Conservation (phyloP, 805 yeast genomes). For the Candida schatavii region DNA sequence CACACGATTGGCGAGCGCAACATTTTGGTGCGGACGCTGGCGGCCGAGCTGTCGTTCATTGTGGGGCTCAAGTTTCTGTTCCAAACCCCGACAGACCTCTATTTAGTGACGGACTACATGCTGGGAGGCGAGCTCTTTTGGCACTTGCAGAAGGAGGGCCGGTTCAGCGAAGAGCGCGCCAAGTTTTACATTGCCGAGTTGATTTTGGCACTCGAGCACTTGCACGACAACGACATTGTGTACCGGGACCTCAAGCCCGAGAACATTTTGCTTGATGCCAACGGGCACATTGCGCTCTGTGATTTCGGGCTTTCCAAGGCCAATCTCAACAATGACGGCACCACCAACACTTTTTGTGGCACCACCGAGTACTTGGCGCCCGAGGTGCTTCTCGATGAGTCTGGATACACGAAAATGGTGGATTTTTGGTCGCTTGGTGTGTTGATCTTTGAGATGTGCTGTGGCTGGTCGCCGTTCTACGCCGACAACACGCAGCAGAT, state of each 20-base stretch:
- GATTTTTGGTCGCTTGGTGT: constrained; percentile 99
- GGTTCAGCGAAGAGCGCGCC: constrained; percentile 90
- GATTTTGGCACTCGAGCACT: constrained; percentile 86
- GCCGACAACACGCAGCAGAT: constrained; percentile 98
- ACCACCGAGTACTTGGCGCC: constrained; percentile 98
- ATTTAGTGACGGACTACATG: constrained; percentile 95
- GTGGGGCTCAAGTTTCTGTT: constrained; percentile 95
- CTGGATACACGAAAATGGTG: constrained; percentile 98
- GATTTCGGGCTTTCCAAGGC: constrained; percentile 97
- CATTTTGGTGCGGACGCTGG: constrained; percentile 87
- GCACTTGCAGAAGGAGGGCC: constrained; percentile 96
- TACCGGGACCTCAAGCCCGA: constrained; percentile 97
- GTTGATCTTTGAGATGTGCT: constrained; percentile 96
- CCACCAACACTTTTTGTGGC: constrained; percentile 97
- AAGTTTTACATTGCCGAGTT: constrained; percentile 96
- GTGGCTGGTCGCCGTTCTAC: constrained; percentile 99
- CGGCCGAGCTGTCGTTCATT: constrained; percentile 86
- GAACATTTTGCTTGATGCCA: constrained; percentile 90
- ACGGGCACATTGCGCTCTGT: constrained; percentile 95
- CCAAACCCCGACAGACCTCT: constrained; percentile 91
- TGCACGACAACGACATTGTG: constrained; percentile 93
- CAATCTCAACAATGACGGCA: constrained; percentile 76
- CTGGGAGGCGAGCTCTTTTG: constrained; percentile 96
- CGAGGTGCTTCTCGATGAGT: constrained; percentile 90
- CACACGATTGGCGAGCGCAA: constrained; percentile 98